phyloP scores from a whole-genome alignment of 805 yeast genomes.

The Komagataella phaffii region DNA sequence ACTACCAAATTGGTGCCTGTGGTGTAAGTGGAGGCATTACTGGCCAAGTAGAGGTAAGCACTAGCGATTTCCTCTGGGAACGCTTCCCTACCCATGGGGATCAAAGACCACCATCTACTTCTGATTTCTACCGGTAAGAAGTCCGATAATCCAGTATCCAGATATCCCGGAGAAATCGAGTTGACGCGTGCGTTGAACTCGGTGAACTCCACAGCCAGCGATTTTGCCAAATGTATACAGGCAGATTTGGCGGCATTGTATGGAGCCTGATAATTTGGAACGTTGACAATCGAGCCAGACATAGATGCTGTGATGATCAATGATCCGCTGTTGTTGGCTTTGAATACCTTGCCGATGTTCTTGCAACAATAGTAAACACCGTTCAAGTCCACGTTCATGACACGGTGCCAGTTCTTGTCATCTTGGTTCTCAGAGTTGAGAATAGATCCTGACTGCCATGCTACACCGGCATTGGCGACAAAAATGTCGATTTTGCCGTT shows the following conservation, averaged over 20 bases:
- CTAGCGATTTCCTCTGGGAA: slow-evolving; percentile 34
- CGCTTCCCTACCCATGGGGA: slow-evolving; percentile 36
- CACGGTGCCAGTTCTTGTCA: slow-evolving; percentile 29
- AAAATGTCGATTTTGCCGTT: slow-evolving; percentile 25
- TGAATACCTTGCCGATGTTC: slow-evolving; percentile 32
- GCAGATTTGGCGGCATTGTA: slow-evolving; percentile 38
- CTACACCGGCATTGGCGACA: slow-evolving; percentile 29
- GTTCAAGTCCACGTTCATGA: slow-evolving; percentile 34
- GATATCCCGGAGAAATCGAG: slow-evolving; percentile 39
- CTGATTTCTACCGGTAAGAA: slow-evolving; percentile 12
- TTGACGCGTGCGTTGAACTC: slow-evolving; percentile 34
- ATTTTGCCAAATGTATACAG: slow-evolving; percentile 30
- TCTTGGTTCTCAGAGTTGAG: slow-evolving; percentile 14
- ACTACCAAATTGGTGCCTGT: slow-evolving; percentile 35
- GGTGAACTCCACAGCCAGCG: slow-evolving; percentile 34
- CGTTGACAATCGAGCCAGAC: slow-evolving; percentile 42
- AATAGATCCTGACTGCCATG: slow-evolving; percentile 11
- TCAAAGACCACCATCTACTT: slow-evolving; percentile 17
- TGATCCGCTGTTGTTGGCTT: slow-evolving; percentile 31
- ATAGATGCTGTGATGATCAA: slow-evolving; percentile 40
- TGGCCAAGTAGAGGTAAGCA: slow-evolving; percentile 37
- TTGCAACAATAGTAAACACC: slow-evolving; percentile 39
- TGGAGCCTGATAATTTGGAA: slow-evolving; percentile 35
- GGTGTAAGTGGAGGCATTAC: slow-evolving; percentile 36
- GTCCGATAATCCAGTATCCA: slow-evolving; percentile 29